Percentiles rank a stretch among this genome's conserved stretches.
Evolutionary conservation across 306 rosid genomes (phyloP).

Genomic region (Pyrus communis): DNA sequence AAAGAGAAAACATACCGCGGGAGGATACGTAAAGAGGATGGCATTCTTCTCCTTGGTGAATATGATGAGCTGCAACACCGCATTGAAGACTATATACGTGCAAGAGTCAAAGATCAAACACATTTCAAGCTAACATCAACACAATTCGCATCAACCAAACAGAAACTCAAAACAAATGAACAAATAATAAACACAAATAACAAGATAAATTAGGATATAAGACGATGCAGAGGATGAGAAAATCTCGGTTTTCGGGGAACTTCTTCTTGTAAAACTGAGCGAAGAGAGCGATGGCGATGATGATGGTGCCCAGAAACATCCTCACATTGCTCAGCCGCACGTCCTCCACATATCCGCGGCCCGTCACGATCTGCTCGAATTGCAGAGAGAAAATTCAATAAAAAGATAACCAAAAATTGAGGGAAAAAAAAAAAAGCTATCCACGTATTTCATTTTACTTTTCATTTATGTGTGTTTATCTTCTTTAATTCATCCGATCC

Average conservation of each 20-base stretch:
- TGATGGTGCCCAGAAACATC: slow-evolving; percentile 54
- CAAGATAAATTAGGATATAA: slow-evolving; percentile 60
- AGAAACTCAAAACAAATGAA: neutral
- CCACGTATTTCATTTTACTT: no score
- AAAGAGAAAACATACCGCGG: slow-evolving; percentile 40
- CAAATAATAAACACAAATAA: neutral
- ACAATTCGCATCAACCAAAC: slow-evolving; percentile 7
- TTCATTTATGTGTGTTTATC: no score
- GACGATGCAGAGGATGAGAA: slow-evolving; percentile 67
- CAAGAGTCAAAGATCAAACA: slow-evolving; percentile 56
- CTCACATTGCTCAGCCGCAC: slow-evolving; percentile 80
- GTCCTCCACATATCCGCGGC: slow-evolving; percentile 76
- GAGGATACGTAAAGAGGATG: slow-evolving; percentile 84
- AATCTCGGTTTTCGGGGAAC: slow-evolving; percentile 84
- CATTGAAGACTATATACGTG: slow-evolving; percentile 76
- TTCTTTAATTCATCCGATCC: no score
- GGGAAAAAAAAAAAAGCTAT: neutral
- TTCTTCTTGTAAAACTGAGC: slow-evolving; percentile 95
- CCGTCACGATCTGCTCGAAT: slow-evolving; percentile 44
- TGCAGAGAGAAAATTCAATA: neutral
- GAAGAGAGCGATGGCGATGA: slow-evolving; percentile 70
- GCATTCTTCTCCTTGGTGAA: slow-evolving; percentile 88
- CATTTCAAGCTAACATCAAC: neutral
- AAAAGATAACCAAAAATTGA: neutral
- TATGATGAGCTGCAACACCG: slow-evolving; percentile 71